Percentiles rank a stretch among this genome's conserved stretches.
Evolutionary conservation across 495 filamentous ascomycete species (phyloP).

Genomic region (Staphylotrichum tortipilum): DNA sequence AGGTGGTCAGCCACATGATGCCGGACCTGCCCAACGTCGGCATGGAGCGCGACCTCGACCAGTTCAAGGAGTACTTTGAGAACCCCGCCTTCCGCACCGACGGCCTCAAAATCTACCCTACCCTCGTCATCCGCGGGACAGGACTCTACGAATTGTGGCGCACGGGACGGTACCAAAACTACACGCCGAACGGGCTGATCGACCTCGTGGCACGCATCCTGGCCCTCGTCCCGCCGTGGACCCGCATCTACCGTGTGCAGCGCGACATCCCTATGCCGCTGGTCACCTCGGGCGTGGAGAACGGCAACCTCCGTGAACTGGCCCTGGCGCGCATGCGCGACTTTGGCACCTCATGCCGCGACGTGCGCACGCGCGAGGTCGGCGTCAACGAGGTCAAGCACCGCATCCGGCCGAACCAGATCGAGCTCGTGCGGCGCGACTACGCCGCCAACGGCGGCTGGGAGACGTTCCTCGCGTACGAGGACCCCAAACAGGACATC

Average conservation of each 20-base stretch:
- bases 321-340: slow-evolving; percentile 95
- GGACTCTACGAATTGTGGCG: slow-evolving; percentile 97
- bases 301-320: slow-evolving; percentile 90
- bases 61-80: slow-evolving; percentile 96
- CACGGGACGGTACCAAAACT: slow-evolving; percentile 94
- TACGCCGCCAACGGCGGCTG: slow-evolving; percentile 92
- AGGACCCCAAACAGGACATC: slow-evolving; percentile 98
- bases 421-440: slow-evolving; percentile 93
- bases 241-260: slow-evolving; percentile 95
- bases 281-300: slow-evolving; percentile 93
- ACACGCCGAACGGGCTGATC: slow-evolving; percentile 91
- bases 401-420: slow-evolving; percentile 92
- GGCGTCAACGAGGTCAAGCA: slow-evolving; percentile 98
- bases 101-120: slow-evolving; percentile 96
- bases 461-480: slow-evolving; percentile 97
- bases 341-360: slow-evolving; percentile 92
- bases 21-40: slow-evolving; percentile 96
- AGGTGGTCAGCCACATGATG: slow-evolving; percentile 99
- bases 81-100: slow-evolving; percentile 97
- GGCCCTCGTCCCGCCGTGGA: slow-evolving; percentile 93
- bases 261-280: slow-evolving; percentile 98
- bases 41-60: slow-evolving; percentile 93
- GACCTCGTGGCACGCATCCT: slow-evolving; percentile 93
- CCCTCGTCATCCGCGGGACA: slow-evolving; percentile 92
- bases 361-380: slow-evolving; percentile 95